Evolutionary conservation across 2,329 filamentous ascomycete species (phyloP), one percentile per base, ranked within the genome.

Genomic region (Penicillium verrucosum): DNA sequence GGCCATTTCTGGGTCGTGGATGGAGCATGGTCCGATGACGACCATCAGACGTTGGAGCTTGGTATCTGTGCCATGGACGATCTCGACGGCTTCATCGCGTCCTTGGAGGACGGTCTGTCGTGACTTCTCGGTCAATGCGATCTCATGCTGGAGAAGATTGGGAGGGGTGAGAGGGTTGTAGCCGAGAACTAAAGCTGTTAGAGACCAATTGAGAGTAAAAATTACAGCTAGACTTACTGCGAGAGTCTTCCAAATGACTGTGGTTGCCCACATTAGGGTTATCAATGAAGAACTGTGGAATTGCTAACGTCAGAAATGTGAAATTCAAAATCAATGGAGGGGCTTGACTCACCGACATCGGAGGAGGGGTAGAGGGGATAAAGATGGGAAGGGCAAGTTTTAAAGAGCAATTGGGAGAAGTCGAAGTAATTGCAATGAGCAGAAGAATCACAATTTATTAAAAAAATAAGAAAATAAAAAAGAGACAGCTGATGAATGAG

Each of bases 131-230:
- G 76, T 75, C 66, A 76, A 65, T 38, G 83, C 79, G 69, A 99
- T 93, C 75, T 97, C 92, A 81, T 93, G 89, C 76, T 97, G 93
- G 59, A 99, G 90, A 62, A 99, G 86, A 70, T 96, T 90, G 60
- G 94, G 94, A 7, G 94, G 87, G 14, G 91, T 97, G 65, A 99
- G 81, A 68, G 90, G 93, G 74, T 96, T 96, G 83, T 95, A 93
- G 67, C 93, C 93, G 61, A 89, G 88, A 75, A 92, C 88, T 90
- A 62, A 50, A 46, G 25, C 41, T 41, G 50, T 37, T 58, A 41
- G 47, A 25, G 36, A 37, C 41, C 45, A 32, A 57, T 51, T 43
- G 34, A 27, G 25, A 51, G 45, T 40, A 14, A 16, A 14, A 4
- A n/a, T 11, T 54, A 51, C 32, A 29, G 10, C 8, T 3, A n/a